A percentile compares a stretch with the other conserved stretches of the same genome.
Conservation (phyloP, 2,329 filamentous ascomycete genomes). For the Xylariomycetidae sp. region DNA sequence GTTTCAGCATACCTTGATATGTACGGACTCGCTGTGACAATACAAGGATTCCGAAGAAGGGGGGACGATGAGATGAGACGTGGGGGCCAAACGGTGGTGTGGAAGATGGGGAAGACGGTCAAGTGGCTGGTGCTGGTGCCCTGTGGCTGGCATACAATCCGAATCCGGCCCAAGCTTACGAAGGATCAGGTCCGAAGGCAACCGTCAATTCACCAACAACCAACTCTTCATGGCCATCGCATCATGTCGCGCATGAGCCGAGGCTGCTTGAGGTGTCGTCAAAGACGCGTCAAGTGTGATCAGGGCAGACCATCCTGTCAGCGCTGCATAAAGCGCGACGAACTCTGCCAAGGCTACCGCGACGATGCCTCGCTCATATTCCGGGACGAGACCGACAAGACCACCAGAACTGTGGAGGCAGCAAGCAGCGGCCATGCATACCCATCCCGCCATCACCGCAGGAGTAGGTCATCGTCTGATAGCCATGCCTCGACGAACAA, state of each 20-base stretch:
- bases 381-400: slow-evolving; percentile 29
- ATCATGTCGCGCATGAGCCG: slow-evolving; percentile 13
- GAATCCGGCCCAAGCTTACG: no score
- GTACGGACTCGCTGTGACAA: no score
- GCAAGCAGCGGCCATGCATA: not conserved
- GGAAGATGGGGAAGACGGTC: no score
- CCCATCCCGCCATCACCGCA: not conserved
- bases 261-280: slow-evolving; percentile 12
- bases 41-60: no score
- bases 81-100: no score
- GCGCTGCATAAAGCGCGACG: slow-evolving; percentile 31
- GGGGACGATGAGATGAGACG: no score
- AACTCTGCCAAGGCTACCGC: slow-evolving; percentile 32
- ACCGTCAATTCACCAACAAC: no score
- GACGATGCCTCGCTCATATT: slow-evolving; percentile 32
- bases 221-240: no score
- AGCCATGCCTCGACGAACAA: not conserved
- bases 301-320: slow-evolving; percentile 28
- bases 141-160: no score
- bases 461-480: not conserved
- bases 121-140: no score
- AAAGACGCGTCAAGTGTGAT: slow-evolving; percentile 25
- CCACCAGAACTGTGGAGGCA: slow-evolving; percentile 16
- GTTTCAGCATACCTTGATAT: no score
- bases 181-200: no score